These are phyloP conservation scores for Wickerhamiella azymoides DNA, from an alignment of 805 yeast genomes.

Conservation along the genomic window DNA sequence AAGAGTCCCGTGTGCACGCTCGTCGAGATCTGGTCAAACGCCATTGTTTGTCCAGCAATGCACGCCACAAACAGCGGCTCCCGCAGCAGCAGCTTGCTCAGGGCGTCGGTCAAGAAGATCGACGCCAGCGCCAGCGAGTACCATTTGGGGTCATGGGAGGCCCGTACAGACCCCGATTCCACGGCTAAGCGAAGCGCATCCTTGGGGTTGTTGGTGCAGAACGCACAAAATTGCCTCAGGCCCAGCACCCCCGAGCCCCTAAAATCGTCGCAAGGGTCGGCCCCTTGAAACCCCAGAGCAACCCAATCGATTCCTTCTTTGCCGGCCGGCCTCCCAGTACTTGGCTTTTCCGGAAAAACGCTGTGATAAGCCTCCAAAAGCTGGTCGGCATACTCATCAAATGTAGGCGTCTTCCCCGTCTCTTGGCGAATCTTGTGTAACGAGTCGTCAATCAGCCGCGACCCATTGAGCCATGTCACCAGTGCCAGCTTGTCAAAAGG, in stretches of 20 bases:
- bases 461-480: conserved; percentile 4
- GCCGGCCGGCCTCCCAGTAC: not conserved
- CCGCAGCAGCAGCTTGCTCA: conserved; percentile 10
- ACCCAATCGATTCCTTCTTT: conserved; percentile 22
- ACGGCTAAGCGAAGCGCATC: conserved; percentile 10
- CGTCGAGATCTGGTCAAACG: conserved; percentile 2
- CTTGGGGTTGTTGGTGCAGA: conserved; percentile 15
- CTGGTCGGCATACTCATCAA: not conserved
- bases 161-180: conserved; percentile 19
- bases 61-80: conserved; percentile 12
- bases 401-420: not conserved
- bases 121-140: conserved; percentile 25
- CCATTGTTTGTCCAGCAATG: conserved; percentile 3
- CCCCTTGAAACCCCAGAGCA: conserved; percentile 28
- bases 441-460: not conserved
- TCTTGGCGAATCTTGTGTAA: not conserved
- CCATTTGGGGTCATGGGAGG: conserved; percentile 19
- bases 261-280: conserved; percentile 27
- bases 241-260: conserved; percentile 26
- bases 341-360: not conserved
- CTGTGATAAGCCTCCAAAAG: not conserved
- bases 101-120: conserved; percentile 19
- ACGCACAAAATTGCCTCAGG: conserved; percentile 14
- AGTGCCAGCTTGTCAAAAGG: conserved; percentile 1
- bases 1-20: conserved; percentile 15